A percentile compares a stretch with the other conserved stretches of the same genome.
phyloP scores from a whole-genome alignment of 768 basidiomycete genomes.

The Rubroboletus pulcherrimus region DNA sequence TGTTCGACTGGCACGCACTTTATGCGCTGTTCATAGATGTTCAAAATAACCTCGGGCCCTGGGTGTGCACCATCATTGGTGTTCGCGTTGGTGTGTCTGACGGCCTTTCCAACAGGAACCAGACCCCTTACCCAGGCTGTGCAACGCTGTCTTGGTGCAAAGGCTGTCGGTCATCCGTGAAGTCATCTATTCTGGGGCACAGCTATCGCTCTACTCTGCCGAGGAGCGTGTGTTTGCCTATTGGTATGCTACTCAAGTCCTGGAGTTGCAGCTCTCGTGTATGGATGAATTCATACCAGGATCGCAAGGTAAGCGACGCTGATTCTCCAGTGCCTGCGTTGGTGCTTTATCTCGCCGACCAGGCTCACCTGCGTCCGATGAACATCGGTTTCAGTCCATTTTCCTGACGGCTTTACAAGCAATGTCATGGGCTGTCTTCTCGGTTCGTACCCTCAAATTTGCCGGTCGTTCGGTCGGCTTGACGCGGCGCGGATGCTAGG shows the following conservation, averaged over 20 bases:
- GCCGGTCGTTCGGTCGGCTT: background rate
- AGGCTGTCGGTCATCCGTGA: conserved; percentile 61
- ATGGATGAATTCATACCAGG: conserved; percentile 46
- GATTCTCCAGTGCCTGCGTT: background rate
- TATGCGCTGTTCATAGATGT: conserved; percentile 45
- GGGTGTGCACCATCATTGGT: conserved; percentile 2
- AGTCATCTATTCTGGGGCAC: conserved; percentile 70
- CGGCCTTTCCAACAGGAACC: conserved; percentile 13
- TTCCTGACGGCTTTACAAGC: conserved; percentile 57
- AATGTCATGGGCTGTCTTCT: conserved; percentile 50
- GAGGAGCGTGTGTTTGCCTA: conserved; percentile 74
- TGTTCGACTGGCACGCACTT: conserved; percentile 63
- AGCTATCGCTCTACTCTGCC: conserved; percentile 65
- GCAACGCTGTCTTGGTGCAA: conserved; percentile 47
- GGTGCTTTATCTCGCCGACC: background rate
- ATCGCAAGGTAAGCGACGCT: conserved; percentile 38
- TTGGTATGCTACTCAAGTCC: conserved; percentile 62
- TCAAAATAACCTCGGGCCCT: conserved; percentile 14
- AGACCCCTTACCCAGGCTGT: conserved; percentile 27
- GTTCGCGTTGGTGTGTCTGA: conserved; percentile 1
- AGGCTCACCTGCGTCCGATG: conserved; percentile 34
- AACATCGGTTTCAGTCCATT: conserved; percentile 48
- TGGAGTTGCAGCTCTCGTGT: conserved; percentile 52
- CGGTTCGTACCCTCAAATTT: conserved; percentile 36
- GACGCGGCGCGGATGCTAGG: conserved; percentile 30